A percentile compares a stretch with the other conserved stretches of the same genome.
phyloP scores from a whole-genome alignment of 1,284 basidiomycete genomes.

The Trichosporon asahii region DNA sequence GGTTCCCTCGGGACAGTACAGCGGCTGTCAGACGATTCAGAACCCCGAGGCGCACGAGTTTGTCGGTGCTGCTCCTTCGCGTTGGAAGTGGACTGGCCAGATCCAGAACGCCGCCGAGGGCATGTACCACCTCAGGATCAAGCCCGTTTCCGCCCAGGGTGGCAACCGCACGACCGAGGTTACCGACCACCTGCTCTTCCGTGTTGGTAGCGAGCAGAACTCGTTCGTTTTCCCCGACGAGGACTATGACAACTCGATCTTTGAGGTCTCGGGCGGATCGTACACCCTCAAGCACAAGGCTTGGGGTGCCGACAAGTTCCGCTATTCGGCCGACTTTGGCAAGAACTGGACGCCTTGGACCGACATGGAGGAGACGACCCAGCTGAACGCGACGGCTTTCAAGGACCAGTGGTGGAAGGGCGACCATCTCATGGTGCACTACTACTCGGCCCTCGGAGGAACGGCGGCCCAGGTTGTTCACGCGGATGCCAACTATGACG shows the following conservation, averaged over 20 bases:
- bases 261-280: constrained; percentile 61
- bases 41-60: constrained; percentile 49
- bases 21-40: constrained; percentile 41
- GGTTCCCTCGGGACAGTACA: constrained; percentile 41
- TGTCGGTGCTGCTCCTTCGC: constrained; percentile 59
- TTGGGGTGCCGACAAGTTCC: constrained; percentile 77
- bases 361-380: constrained; percentile 68
- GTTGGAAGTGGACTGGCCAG: constrained; percentile 69
- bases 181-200: constrained; percentile 69
- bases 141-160: constrained; percentile 55
- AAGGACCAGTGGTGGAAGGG: constrained; percentile 72
- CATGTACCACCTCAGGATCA: constrained; percentile 31
- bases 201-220: constrained; percentile 71
- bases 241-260: constrained; percentile 64
- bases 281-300: constrained; percentile 77
- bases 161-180: constrained; percentile 43
- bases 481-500: constrained; percentile 64
- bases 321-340: constrained; percentile 83
- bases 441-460: constrained; percentile 67
- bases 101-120: constrained; percentile 57
- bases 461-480: constrained; percentile 68
- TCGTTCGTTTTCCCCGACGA: constrained; percentile 72
- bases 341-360: constrained; percentile 75
- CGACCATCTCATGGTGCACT: constrained; percentile 80
- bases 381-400: constrained; percentile 62